These are phyloP conservation scores for Penicillium maclennaniae DNA, from an alignment of 495 filamentous ascomycete species.

Conservation along the genomic window DNA sequence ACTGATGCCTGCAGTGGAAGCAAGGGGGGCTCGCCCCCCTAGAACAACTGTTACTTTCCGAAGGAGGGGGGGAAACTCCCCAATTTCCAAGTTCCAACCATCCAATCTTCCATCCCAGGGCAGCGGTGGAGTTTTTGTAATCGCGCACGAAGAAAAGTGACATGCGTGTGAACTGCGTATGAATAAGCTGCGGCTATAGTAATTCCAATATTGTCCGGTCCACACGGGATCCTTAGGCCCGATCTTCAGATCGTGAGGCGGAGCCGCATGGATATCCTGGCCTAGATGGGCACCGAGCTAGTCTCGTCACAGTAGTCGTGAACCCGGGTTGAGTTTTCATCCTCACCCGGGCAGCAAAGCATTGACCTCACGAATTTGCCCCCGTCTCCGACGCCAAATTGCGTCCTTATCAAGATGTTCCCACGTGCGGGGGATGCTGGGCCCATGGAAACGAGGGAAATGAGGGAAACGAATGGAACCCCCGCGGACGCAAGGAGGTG, in stretches of 20 bases:
- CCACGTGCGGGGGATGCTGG: constrained; percentile 8
- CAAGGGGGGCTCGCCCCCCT: too few relatives aligned
- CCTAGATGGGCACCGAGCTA: background rate
- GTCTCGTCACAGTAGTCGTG: background rate
- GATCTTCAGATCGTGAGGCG: constrained; percentile 5
- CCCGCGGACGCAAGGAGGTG: constrained; percentile 16
- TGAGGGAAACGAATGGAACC: background rate
- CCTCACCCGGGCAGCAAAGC: background rate
- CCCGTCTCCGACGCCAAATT: background rate
- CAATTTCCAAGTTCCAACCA: background rate
- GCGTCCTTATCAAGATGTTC: background rate
- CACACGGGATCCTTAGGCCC: background rate
- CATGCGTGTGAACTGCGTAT: constrained; percentile 15
- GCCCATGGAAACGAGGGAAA: background rate
- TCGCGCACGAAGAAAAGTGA: constrained; percentile 1
- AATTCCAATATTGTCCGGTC: background rate
- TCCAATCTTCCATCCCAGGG: background rate
- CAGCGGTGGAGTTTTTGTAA: background rate
- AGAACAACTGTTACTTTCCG: too few relatives aligned
- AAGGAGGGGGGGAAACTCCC: constrained; percentile 8
- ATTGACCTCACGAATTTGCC: background rate
- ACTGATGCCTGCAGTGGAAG: constrained; percentile 25
- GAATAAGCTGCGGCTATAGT: background rate
- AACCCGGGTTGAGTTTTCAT: background rate
- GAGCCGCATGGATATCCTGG: constrained; percentile 14